Conservation (phyloP, 2,329 filamentous ascomycete species). For the Cytospora schulzeri region DNA sequence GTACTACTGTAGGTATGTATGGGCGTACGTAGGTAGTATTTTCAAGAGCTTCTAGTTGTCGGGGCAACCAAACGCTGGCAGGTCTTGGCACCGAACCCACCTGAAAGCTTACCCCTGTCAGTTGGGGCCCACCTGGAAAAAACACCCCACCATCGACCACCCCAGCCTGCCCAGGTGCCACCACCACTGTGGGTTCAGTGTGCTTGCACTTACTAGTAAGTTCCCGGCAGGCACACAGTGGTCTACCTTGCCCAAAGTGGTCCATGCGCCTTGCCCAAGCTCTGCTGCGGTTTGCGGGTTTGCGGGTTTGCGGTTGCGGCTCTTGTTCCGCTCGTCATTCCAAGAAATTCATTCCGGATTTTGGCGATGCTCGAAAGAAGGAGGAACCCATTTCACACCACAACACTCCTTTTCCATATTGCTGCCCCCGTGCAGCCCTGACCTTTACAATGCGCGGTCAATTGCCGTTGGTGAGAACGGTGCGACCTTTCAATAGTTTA, state of each 20-base stretch:
- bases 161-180: too few relatives aligned
- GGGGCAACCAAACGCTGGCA: slow-evolving; percentile 1
- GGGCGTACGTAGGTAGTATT: background rate
- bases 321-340: background rate
- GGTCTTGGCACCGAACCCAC: background rate
- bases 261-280: background rate
- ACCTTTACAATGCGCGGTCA: slow-evolving; percentile 46
- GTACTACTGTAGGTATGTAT: background rate
- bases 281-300: background rate
- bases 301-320: background rate
- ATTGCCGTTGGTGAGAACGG: slow-evolving; percentile 42
- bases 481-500: slow-evolving; percentile 33
- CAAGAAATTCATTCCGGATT: slow-evolving; percentile 22
- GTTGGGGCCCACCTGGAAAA: too few relatives aligned
- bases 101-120: slow-evolving; percentile 3
- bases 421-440: slow-evolving; percentile 17
- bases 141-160: too few relatives aligned
- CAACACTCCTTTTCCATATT: slow-evolving; percentile 8
- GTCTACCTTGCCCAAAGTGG: too few relatives aligned
- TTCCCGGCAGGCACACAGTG: background rate
- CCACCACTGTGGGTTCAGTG: too few relatives aligned
- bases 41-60: slow-evolving; percentile 16
- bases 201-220: too few relatives aligned
- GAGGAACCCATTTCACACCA: slow-evolving; percentile 1
- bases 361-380: slow-evolving; percentile 11